These are phyloP conservation scores for Cyberlindnera lachancei DNA, from an alignment of 805 yeast species.

Conservation along the genomic window DNA sequence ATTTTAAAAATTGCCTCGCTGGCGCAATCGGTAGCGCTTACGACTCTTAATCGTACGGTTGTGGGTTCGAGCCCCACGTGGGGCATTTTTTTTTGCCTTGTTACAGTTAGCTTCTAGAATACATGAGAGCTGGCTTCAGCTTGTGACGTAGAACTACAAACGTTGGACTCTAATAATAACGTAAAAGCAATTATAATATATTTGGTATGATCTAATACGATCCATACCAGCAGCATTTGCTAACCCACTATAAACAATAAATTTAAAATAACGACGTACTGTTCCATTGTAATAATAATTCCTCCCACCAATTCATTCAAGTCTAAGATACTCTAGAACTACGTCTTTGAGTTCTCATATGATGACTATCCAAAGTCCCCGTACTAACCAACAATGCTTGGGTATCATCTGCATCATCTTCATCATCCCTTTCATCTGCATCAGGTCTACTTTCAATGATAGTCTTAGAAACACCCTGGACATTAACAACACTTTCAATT, in stretches of 20 bases:
- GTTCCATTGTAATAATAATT: too few species aligned
- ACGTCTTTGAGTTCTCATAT: background rate
- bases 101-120: background rate
- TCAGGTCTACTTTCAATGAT: conserved; percentile 63
- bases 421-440: conserved; percentile 11
- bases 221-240: too few species aligned
- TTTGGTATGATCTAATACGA: too few species aligned
- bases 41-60: conserved; percentile 29
- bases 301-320: too few species aligned
- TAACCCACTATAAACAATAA: too few species aligned
- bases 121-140: too few species aligned
- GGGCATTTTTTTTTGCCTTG: conserved; percentile 14
- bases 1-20: conserved; percentile 19
- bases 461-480: conserved; percentile 79
- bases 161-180: too few species aligned
- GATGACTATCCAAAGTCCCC: background rate
- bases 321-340: background rate
- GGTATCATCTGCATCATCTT: conserved; percentile 4
- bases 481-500: conserved; percentile 74
- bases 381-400: conserved; percentile 4
- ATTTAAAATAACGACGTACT: too few species aligned
- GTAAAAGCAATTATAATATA: too few species aligned
- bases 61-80: conserved; percentile 31
- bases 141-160: too few species aligned
- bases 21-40: conserved; percentile 30